A percentile compares a stretch with the other conserved stretches of the same genome.
These are phyloP conservation scores for Tolypocladium nubicola DNA, from an alignment of 2,329 filamentous ascomycete genomes.

Conservation along the genomic window DNA sequence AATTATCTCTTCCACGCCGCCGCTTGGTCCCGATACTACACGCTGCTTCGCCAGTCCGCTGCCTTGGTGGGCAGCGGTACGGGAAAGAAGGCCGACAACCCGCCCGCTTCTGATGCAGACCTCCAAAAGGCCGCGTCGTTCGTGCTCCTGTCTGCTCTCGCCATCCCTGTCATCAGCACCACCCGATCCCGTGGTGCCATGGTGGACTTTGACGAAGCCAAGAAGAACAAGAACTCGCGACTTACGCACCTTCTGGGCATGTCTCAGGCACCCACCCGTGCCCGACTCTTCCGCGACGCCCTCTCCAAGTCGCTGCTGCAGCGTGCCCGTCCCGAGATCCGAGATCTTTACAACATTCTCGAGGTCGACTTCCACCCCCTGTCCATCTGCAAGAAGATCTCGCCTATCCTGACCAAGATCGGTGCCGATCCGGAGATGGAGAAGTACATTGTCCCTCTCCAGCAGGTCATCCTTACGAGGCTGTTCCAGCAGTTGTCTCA, in stretches of 20 bases:
- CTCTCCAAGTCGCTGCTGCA: constrained; percentile 90
- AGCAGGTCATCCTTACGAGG: constrained; percentile 96
- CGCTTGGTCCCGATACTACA: constrained; percentile 96
- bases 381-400: constrained; percentile 98
- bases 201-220: constrained; percentile 91
- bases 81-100: constrained; percentile 89
- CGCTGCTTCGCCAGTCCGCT: constrained; percentile 83
- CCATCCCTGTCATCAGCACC: constrained; percentile 99
- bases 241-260: constrained; percentile 94
- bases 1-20: constrained; percentile 99
- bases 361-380: constrained; percentile 98
- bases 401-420: constrained; percentile 88
- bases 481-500: constrained; percentile 98
- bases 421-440: constrained; percentile 91
- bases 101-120: constrained; percentile 76
- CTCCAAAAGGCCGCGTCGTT: constrained; percentile 93
- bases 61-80: constrained; percentile 74
- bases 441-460: constrained; percentile 88
- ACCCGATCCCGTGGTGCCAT: constrained; percentile 90
- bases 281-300: constrained; percentile 88
- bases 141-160: constrained; percentile 84
- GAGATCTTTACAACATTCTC: constrained; percentile 95
- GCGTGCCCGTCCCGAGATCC: constrained; percentile 86
- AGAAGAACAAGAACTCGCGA: constrained; percentile 98
- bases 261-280: constrained; percentile 77